phyloP scores from a whole-genome alignment of 106 monocot genomes.

The Dendrobium nobile region DNA sequence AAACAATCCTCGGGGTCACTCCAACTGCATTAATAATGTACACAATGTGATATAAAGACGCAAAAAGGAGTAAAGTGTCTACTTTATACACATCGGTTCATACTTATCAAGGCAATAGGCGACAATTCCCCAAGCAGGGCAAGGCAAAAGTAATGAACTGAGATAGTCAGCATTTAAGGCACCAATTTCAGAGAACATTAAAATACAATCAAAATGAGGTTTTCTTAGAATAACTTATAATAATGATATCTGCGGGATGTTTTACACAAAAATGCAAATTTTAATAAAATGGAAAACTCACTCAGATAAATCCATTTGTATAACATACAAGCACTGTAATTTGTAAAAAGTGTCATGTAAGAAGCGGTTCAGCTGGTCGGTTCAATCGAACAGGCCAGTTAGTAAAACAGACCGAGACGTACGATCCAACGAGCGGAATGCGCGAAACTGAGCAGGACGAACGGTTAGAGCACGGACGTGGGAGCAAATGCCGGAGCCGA shows the following conservation, averaged over 20 bases:
- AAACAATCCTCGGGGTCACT: slow-evolving; percentile 10
- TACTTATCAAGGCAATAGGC: background rate
- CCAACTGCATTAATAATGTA: slow-evolving; percentile 1
- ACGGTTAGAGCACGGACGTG: too few species aligned
- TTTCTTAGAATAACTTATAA: background rate
- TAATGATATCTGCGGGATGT: background rate
- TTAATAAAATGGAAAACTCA: background rate
- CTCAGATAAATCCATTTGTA: background rate
- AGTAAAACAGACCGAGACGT: too few species aligned
- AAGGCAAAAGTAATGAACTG: background rate
- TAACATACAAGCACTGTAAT: background rate
- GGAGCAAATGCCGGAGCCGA: too few species aligned
- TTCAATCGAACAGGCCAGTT: too few species aligned
- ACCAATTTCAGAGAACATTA: slow-evolving; percentile 1
- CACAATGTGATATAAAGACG: background rate
- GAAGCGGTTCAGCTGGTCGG: too few species aligned
- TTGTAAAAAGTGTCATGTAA: too few species aligned
- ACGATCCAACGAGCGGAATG: too few species aligned
- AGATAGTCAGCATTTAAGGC: background rate
- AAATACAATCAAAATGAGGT: background rate
- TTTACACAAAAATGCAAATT: background rate
- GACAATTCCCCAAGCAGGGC: background rate
- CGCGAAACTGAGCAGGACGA: too few species aligned
- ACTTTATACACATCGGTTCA: background rate
- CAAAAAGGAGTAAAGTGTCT: background rate